Evolutionary conservation across 2,329 filamentous ascomycete genomes (phyloP).

Genomic region (Colletotrichum cuscutae): DNA sequence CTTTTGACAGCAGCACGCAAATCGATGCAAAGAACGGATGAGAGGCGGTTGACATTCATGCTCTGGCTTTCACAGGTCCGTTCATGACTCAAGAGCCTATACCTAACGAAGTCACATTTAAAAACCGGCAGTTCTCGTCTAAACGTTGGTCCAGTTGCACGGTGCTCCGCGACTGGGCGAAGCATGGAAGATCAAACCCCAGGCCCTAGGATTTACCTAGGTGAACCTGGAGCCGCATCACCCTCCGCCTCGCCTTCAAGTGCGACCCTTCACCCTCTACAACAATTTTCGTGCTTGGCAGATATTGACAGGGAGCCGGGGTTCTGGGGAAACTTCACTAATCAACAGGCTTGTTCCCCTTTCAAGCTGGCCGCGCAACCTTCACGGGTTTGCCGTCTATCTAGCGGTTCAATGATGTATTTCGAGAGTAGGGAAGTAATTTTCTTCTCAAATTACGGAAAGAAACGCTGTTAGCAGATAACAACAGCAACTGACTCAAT

Average conservation of each 20-base stretch:
- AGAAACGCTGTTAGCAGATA: neutral
- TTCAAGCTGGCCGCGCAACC: conserved; percentile 2
- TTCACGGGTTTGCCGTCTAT: neutral
- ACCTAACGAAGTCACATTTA: conserved; percentile 9
- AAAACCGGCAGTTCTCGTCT: conserved; percentile 8
- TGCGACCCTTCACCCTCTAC: conserved; percentile 5
- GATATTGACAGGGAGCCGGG: conserved; percentile 11
- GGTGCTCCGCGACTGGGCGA: conserved; percentile 12
- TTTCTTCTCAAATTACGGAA: neutral
- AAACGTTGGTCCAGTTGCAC: neutral
- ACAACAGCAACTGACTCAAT: neutral
- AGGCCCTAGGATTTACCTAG: conserved; percentile 24
- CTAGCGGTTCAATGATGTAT: neutral
- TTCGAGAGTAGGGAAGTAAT: neutral
- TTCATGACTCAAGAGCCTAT: conserved; percentile 12
- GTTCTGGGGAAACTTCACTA: neutral
- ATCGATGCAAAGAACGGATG: conserved; percentile 16
- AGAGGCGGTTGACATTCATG: conserved; percentile 14
- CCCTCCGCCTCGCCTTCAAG: conserved; percentile 1
- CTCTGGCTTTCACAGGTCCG: neutral
- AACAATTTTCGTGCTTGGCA: conserved; percentile 7
- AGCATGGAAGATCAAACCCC: conserved; percentile 29
- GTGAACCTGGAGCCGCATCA: conserved; percentile 19
- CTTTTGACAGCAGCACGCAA: neutral
- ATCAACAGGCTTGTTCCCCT: conserved; percentile 4